Base-by-base conservation (phyloP, 768 basidiomycete genomes). In the Hericium rajendrae region DNA sequence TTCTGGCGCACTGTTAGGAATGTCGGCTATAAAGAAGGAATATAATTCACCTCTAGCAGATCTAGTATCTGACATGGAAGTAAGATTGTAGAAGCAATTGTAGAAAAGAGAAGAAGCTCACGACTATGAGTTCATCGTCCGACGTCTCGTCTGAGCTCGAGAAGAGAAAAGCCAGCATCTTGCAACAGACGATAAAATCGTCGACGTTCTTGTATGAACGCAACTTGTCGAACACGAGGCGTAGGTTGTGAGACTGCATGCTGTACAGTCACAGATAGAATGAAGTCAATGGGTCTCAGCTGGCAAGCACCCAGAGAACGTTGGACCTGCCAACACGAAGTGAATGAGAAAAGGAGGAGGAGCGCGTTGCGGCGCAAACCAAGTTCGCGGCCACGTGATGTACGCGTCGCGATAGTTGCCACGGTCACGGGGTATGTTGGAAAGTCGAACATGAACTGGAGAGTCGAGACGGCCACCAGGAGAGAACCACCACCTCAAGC, bases 381-480 rank as follows among this genome's bases (percentile, higher is more conserved):
- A 20, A 40, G 2, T 39, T 59, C 57, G 48, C 60, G 60, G 20
- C 48, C 60, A 61, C 57, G 41, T 61, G 60, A 55, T 37, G 2
- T 55, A 46, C 43, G 43, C 43, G 43, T 46, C 43, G 43, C 43
- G 43, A 8, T n/a, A 46, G 9, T 46, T 46, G 43, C 20, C 43
- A 46, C 43, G 15, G 43, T 46, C 43, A 46, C 43, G 20, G 43
- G 43, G 20, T 18, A 20, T 22, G 32, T 26, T 41, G 26, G 32
- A 53, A 59, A 61, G 58, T 59, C 60, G 51, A 61, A 61, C 58
- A 49, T 55, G 37, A 59, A 60, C 54, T 55, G 5, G 10, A 9
- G 24, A 20, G 13, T 32, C 32, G 32, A 32, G 32, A 32, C 32
- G 32, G 6, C 32, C 32, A 32, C 32, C 32, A 32, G 32, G 20